Percentiles rank a stretch among this genome's conserved stretches.
Conservation (phyloP, 1,284 basidiomycete genomes). For the Paramarasmius palmivorus region DNA sequence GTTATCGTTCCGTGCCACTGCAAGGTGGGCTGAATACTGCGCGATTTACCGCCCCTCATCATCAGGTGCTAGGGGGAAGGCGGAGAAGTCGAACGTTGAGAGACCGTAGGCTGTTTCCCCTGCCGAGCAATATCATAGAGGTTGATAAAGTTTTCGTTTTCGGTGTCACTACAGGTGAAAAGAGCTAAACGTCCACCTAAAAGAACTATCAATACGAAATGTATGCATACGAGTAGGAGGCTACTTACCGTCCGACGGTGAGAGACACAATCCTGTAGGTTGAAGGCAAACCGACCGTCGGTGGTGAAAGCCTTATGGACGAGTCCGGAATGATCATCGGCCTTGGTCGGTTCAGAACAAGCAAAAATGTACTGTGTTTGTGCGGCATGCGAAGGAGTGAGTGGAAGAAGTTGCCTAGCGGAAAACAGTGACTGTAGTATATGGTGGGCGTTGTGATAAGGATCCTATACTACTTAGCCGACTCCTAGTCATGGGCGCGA, state of each 20-base stretch:
- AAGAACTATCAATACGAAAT: background rate
- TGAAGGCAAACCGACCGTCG: constrained; percentile 5
- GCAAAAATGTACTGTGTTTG: constrained; percentile 56
- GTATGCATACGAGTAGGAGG: background rate
- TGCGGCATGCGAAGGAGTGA: too few species aligned
- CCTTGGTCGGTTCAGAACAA: constrained; percentile 53
- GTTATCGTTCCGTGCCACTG: constrained; percentile 62
- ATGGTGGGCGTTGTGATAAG: too few species aligned
- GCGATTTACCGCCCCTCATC: constrained; percentile 43
- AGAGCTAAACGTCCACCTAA: constrained; percentile 45
- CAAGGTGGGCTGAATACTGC: constrained; percentile 61
- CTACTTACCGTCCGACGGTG: constrained; percentile 42
- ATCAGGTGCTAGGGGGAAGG: constrained; percentile 28
- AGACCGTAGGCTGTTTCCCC: constrained; percentile 21
- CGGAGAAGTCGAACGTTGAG: constrained; percentile 18
- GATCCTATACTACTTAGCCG: too few species aligned
- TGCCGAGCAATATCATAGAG: constrained; percentile 53
- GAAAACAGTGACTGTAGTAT: too few species aligned
- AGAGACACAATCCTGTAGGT: constrained; percentile 36
- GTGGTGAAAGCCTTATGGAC: constrained; percentile 55
- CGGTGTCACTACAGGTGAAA: constrained; percentile 38
- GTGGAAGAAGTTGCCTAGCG: too few species aligned
- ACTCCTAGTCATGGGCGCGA: too few species aligned
- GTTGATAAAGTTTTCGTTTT: constrained; percentile 45
- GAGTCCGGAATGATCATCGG: constrained; percentile 38